Percentiles rank a stretch among this genome's conserved stretches.
Evolutionary conservation across 176 grass and related monocot genomes (phyloP).

Genomic region (Oryza officinalis): DNA sequence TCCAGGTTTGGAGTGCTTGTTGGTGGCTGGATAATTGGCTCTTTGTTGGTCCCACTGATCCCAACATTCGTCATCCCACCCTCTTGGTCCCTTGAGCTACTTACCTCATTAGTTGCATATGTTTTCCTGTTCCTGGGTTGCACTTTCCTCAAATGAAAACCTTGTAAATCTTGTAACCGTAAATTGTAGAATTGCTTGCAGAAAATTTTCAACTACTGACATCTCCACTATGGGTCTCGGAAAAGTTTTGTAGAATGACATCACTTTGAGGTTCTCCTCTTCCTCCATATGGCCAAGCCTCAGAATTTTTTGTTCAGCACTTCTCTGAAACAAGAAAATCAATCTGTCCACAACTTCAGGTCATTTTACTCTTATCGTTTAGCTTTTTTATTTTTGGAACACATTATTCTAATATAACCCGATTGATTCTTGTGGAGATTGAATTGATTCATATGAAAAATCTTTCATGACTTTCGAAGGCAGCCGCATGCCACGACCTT

Average conservation of each 20-base stretch:
- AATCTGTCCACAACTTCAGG: background rate
- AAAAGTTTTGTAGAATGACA: background rate
- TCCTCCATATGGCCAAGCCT: too few species aligned
- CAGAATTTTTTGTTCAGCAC: background rate
- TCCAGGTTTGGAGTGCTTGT: conserved; percentile 87
- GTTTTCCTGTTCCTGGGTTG: conserved; percentile 86
- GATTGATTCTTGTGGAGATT: too few species aligned
- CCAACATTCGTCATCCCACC: conserved; percentile 75
- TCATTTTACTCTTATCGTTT: background rate
- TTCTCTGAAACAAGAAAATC: too few species aligned
- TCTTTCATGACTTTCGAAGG: too few species aligned
- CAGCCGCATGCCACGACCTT: too few species aligned
- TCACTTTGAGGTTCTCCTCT: too few species aligned
- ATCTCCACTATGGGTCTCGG: background rate
- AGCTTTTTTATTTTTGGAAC: too few species aligned
- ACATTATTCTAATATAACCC: too few species aligned
- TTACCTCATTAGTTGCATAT: conserved; percentile 84
- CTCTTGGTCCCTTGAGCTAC: conserved; percentile 93
- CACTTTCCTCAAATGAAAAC: conserved; percentile 79
- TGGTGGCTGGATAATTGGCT: conserved; percentile 77
- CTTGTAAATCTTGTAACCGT: conserved; percentile 15
- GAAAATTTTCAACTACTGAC: conserved; percentile 30
- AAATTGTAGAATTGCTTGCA: conserved; percentile 21
- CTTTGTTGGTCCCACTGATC: conserved; percentile 72
- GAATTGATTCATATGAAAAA: too few species aligned